A percentile compares a stretch with the other conserved stretches of the same genome.
phyloP scores from a whole-genome alignment of 805 yeast species.

The Metschnikowia kunwiensis region DNA sequence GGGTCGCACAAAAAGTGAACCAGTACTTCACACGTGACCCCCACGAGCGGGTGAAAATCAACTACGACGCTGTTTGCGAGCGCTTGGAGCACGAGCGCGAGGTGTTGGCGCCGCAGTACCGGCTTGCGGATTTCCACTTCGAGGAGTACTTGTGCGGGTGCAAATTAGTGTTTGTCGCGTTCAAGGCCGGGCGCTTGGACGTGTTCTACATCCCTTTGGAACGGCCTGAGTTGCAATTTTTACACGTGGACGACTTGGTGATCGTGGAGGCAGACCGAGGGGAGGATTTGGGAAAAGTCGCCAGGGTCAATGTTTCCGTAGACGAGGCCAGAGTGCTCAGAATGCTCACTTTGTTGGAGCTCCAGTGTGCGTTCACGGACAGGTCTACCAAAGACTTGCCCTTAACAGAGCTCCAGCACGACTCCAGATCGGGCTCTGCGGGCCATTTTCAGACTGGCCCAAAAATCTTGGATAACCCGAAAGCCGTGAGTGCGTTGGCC shows the following conservation, averaged over 20 bases:
- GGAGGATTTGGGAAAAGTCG: conserved; percentile 67
- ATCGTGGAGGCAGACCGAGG: conserved; percentile 86
- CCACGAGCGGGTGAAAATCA: conserved; percentile 39
- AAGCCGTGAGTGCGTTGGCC: conserved; percentile 63
- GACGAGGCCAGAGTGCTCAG: conserved; percentile 70
- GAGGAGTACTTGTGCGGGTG: neutral
- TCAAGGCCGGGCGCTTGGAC: conserved; percentile 77
- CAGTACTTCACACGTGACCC: conserved; percentile 38
- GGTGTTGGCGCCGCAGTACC: conserved; percentile 4
- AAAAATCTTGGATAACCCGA: conserved; percentile 45
- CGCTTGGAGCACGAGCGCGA: conserved; percentile 1
- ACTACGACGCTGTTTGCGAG: conserved; percentile 11
- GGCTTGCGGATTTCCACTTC: conserved; percentile 1
- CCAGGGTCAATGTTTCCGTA: conserved; percentile 52
- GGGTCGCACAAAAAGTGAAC: conserved; percentile 16
- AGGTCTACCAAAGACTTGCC: conserved; percentile 23
- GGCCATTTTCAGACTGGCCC: neutral
- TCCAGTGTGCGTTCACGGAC: conserved; percentile 57
- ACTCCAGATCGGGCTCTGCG: neutral
- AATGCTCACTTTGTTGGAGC: conserved; percentile 65
- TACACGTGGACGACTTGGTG: conserved; percentile 62
- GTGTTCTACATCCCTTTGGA: conserved; percentile 59
- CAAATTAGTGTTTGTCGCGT: conserved; percentile 46
- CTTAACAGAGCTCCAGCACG: conserved; percentile 19
- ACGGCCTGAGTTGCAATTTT: conserved; percentile 22